A percentile compares a stretch with the other conserved stretches of the same genome.
Conservation (phyloP, 495 filamentous ascomycete genomes). For the Aspergillus avenaceus region DNA sequence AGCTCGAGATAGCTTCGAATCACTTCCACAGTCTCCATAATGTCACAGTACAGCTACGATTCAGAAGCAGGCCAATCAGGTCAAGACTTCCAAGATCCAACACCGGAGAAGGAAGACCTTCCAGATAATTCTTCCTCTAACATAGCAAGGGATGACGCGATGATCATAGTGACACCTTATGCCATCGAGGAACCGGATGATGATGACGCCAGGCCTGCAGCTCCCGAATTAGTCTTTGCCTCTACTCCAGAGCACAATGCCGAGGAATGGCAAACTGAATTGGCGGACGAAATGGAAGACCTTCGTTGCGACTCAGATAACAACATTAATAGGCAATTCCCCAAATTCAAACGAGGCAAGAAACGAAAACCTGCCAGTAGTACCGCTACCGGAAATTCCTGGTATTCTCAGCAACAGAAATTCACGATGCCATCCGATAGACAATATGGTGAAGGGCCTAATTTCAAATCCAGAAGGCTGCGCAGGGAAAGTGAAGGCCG, state of each 20-base stretch:
- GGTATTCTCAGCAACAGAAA: background rate
- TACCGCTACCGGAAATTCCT: background rate
- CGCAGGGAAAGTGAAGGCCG: constrained; percentile 21
- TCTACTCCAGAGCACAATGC: constrained; percentile 15
- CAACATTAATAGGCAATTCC: background rate
- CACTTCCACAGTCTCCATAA: background rate
- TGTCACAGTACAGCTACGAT: background rate
- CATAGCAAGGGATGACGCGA: constrained; percentile 3
- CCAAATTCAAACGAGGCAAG: constrained; percentile 23
- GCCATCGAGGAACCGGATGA: constrained; percentile 44
- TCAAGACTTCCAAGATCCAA: background rate
- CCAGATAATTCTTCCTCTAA: background rate
- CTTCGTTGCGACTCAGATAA: constrained; percentile 23
- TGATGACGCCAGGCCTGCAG: constrained; percentile 11
- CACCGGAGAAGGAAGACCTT: background rate
- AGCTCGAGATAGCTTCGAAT: background rate
- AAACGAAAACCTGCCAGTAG: constrained; percentile 33
- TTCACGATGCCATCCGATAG: constrained; percentile 5
- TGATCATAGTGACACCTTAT: constrained; percentile 33
- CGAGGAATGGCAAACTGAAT: constrained; percentile 31
- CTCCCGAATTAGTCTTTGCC: background rate
- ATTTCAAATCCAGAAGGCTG: constrained; percentile 24
- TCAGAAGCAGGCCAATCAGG: background rate
- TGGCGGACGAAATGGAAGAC: constrained; percentile 28
- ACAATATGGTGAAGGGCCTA: constrained; percentile 6